Evolutionary conservation across 805 yeast genomes (phyloP).

Genomic region (Ogataea pignaliae): DNA sequence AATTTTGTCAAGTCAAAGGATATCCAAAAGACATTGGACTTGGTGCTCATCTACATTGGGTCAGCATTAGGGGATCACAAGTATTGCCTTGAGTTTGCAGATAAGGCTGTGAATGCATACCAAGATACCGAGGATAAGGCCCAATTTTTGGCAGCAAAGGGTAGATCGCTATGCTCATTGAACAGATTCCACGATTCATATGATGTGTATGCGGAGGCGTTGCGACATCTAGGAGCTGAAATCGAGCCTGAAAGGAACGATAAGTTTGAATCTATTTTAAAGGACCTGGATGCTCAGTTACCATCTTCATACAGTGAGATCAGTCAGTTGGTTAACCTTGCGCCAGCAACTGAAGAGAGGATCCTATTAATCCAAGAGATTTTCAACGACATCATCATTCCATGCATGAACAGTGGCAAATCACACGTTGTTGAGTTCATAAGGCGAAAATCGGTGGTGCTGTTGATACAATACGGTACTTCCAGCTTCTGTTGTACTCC

Average conservation of each 20-base stretch:
- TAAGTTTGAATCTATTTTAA: slow-evolving; percentile 18
- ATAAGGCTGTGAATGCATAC: slow-evolving; percentile 27
- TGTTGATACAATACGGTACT: slow-evolving; percentile 37
- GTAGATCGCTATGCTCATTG: slow-evolving; percentile 33
- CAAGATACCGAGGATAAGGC: slow-evolving; percentile 31
- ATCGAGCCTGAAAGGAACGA: not conserved
- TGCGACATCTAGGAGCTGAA: slow-evolving; percentile 33
- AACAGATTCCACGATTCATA: slow-evolving; percentile 31
- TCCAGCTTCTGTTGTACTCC: slow-evolving; percentile 37
- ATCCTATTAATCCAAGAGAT: slow-evolving; percentile 36
- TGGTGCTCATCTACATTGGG: slow-evolving; percentile 33
- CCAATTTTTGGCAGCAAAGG: slow-evolving; percentile 32
- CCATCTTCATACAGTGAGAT: slow-evolving; percentile 39
- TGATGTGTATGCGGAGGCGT: slow-evolving; percentile 31
- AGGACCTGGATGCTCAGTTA: slow-evolving; percentile 24
- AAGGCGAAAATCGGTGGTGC: slow-evolving; percentile 30
- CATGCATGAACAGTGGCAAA: slow-evolving; percentile 28
- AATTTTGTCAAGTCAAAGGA: slow-evolving; percentile 22
- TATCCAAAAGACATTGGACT: slow-evolving; percentile 20
- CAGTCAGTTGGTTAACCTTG: slow-evolving; percentile 24
- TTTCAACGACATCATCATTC: slow-evolving; percentile 35
- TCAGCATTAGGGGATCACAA: slow-evolving; percentile 29
- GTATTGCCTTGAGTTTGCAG: slow-evolving; percentile 34
- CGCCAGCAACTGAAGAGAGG: slow-evolving; percentile 25
- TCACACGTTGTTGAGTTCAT: slow-evolving; percentile 29